Evolutionary conservation across 1,284 basidiomycete genomes (phyloP).

Genomic region (Cryptococcus wingfieldii): DNA sequence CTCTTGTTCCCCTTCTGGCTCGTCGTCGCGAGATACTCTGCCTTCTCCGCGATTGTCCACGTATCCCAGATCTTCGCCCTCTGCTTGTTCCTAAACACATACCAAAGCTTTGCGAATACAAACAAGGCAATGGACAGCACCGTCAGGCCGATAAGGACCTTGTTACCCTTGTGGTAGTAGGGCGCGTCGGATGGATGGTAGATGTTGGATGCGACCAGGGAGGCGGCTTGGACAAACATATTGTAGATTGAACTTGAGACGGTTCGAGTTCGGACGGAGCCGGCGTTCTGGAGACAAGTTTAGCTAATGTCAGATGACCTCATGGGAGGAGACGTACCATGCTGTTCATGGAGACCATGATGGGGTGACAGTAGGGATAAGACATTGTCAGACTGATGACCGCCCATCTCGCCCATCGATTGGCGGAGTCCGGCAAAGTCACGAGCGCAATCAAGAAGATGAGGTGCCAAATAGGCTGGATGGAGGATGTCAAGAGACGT

Average conservation of each 20-base stretch:
- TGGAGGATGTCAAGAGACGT: conserved; percentile 16
- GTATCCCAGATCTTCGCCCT: conserved; percentile 15
- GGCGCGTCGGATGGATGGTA: conserved; percentile 27
- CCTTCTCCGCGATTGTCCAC: conserved; percentile 20
- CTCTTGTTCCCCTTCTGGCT: conserved; percentile 29
- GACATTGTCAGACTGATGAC: conserved; percentile 18
- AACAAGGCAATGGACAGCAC: conserved; percentile 8
- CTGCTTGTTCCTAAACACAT: conserved; percentile 21
- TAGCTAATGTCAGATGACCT: too few species aligned
- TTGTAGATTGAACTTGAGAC: conserved; percentile 24
- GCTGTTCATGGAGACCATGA: conserved; percentile 29
- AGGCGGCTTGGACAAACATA: conserved; percentile 21
- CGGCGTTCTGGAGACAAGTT: conserved; percentile 8
- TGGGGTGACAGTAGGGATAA: conserved; percentile 30
- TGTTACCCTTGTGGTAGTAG: conserved; percentile 36
- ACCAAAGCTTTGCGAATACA: conserved; percentile 13
- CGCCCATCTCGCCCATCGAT: conserved; percentile 24
- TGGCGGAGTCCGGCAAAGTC: conserved; percentile 17
- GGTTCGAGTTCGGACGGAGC: conserved; percentile 23
- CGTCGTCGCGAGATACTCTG: conserved; percentile 23
- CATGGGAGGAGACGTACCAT: conserved; percentile 2
- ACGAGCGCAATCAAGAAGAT: conserved; percentile 30
- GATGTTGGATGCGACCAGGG: conserved; percentile 24
- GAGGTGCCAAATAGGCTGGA: conserved; percentile 30
- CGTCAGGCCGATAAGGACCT: conserved; percentile 27